Evolutionary conservation across 2,329 filamentous ascomycete genomes (phyloP).

Genomic region (Neofusicoccum laricinum): DNA sequence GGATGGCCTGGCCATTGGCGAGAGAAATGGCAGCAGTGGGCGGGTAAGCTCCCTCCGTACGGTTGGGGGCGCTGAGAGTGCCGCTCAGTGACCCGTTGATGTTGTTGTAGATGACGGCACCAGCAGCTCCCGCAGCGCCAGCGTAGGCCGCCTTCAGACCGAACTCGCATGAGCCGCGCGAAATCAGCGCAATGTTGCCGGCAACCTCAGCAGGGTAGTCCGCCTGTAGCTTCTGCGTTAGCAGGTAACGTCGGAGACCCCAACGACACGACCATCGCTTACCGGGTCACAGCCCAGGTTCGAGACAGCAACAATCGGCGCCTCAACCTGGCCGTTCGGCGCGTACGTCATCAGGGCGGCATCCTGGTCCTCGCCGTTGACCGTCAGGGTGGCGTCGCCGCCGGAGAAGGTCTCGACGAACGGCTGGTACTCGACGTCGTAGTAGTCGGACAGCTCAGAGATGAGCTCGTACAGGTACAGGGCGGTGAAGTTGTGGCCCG

Average conservation of each 20-base stretch:
- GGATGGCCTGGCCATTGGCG: constrained; percentile 56
- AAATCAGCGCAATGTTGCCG: constrained; percentile 68
- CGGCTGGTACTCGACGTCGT: constrained; percentile 33
- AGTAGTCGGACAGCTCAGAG: constrained; percentile 28
- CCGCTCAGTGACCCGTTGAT: constrained; percentile 57
- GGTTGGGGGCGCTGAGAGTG: constrained; percentile 62
- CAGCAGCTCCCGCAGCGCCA: constrained; percentile 66
- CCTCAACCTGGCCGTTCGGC: constrained; percentile 59
- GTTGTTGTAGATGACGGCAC: constrained; percentile 73
- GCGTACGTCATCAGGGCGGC: constrained; percentile 50
- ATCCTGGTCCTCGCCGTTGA: constrained; percentile 24
- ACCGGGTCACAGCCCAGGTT: constrained; percentile 60
- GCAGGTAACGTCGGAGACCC: not conserved
- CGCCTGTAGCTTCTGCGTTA: constrained; percentile 25
- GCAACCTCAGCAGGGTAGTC: constrained; percentile 61
- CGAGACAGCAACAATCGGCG: constrained; percentile 59
- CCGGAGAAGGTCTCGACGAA: constrained; percentile 35
- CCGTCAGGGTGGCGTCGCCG: constrained; percentile 27
- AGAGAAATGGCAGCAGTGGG: constrained; percentile 67
- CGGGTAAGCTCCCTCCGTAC: constrained; percentile 55
- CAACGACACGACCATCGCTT: not conserved
- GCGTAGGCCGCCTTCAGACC: constrained; percentile 68
- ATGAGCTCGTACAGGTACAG: constrained; percentile 33
- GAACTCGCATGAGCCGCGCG: constrained; percentile 69
- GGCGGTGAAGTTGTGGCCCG: constrained; percentile 33